Evolutionary conservation across 2,329 filamentous ascomycete species (phyloP).

Genomic region (Scedosporium boydii): DNA sequence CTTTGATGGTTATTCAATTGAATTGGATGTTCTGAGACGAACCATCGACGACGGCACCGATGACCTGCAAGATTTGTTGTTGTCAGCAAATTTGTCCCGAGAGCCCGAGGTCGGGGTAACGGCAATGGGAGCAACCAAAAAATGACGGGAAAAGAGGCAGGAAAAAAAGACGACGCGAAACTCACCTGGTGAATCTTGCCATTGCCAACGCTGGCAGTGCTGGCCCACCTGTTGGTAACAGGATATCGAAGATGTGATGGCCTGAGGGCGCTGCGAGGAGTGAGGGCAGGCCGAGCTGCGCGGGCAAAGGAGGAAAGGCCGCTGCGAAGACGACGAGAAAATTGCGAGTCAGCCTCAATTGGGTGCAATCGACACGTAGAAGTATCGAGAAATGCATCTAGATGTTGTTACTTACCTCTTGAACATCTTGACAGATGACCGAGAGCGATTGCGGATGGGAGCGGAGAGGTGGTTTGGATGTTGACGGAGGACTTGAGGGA

Average conservation of each 20-base stretch:
- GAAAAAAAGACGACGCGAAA: constrained; percentile 1
- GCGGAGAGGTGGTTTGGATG: constrained; percentile 44
- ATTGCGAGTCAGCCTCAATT: constrained; percentile 28
- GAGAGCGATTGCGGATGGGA: constrained; percentile 52
- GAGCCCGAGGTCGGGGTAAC: constrained; percentile 5
- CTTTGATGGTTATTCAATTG: background rate
- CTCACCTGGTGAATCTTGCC: constrained; percentile 63
- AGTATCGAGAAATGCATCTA: constrained; percentile 18
- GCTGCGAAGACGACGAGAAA: constrained; percentile 35
- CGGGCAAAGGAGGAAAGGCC: constrained; percentile 57
- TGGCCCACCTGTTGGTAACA: constrained; percentile 49
- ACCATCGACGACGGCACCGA: constrained; percentile 99
- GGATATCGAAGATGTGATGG: constrained; percentile 46
- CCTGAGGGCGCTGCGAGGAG: constrained; percentile 47
- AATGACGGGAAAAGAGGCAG: background rate
- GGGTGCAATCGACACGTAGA: constrained; percentile 34
- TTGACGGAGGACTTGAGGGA: constrained; percentile 39
- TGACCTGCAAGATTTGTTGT: constrained; percentile 70
- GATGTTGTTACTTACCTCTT: constrained; percentile 56
- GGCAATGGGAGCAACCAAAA: background rate
- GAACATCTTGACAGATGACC: constrained; percentile 69
- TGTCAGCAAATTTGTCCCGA: constrained; percentile 19
- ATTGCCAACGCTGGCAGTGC: constrained; percentile 46
- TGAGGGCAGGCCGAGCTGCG: constrained; percentile 51
- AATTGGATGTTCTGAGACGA: constrained; percentile 32